Base-by-base conservation (phyloP, 345 rosid genomes). In the Populus nigra region DNA sequence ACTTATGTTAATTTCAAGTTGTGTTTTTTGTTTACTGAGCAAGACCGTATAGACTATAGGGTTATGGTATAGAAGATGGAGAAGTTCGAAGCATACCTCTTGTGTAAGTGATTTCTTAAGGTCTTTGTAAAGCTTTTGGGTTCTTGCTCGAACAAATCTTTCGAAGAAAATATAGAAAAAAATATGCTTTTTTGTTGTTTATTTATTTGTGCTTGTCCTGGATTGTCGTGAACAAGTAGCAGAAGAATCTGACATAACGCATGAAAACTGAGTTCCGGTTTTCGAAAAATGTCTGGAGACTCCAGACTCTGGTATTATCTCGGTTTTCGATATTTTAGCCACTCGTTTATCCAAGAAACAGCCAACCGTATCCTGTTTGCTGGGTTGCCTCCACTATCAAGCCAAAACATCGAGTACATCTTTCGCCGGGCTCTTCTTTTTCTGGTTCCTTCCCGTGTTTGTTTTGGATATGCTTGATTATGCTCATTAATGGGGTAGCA, bases 201-300 rank as follows among this genome's bases (percentile, higher is more conserved):
- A 38, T n/a, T 69, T 5, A n/a, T 25, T 2, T 1, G 5, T 12
- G 18, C 16, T 39, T 38, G 16, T 68, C 16, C 9, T 36, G 31
- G 69, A 27, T 23, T 61, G 38, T 22, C 20, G 74, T 2, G 74
- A 69, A 31, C 43, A 2, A 33, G 69, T n/a, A 5, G 23, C 18
- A 17, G 66, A 65, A 74, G 20, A 39, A 45, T 20, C 50, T 25
- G 9, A 16, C 68, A 38, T 35, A 57, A 62, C 27, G 55, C 67
- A 59, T 65, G 8, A 49, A 55, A 78, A 55, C 72, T 38, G 22
- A 27, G 71, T 69, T 69, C 62, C 78, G 65, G 36, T 61, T 76
- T 39, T 76, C 68, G 65, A 79, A 65, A 75, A 75, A 68, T 80
- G 74, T 59, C 79, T 25, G 25, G 25, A 25, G 25, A 25, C 25